Percentiles rank a stretch among this genome's conserved stretches.
Evolutionary conservation across 805 yeast genomes (phyloP).

Genomic region (Lachancea mirantina): DNA sequence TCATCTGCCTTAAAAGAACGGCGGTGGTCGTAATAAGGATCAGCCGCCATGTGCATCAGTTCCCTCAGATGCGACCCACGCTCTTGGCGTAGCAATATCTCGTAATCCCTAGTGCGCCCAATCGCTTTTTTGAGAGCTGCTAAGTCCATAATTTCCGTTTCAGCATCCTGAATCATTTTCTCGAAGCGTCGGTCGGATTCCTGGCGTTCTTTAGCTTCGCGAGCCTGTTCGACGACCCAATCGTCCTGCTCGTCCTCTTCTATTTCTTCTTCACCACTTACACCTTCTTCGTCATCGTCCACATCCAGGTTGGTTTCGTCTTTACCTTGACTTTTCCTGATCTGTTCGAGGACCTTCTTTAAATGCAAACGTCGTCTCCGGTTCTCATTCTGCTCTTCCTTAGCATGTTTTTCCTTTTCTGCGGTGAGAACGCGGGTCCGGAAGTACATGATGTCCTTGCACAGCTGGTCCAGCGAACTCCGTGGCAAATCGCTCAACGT

Average conservation of each 20-base stretch:
- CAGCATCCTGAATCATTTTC: no score
- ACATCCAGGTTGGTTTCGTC: constrained; percentile 5
- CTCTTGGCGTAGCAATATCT: constrained; percentile 11
- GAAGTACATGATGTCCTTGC: constrained; percentile 46
- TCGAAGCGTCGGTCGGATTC: constrained; percentile 13
- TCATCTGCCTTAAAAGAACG: constrained; percentile 22
- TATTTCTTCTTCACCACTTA: constrained; percentile 11
- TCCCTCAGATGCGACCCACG: constrained; percentile 20
- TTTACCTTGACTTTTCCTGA: constrained; percentile 15
- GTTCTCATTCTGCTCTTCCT: constrained; percentile 31
- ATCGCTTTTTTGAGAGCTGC: constrained; percentile 12
- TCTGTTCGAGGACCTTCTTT: constrained; percentile 24
- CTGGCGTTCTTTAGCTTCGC: constrained; percentile 10
- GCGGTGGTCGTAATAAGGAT: constrained; percentile 23
- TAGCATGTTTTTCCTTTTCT: constrained; percentile 44
- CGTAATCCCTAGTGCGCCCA: constrained; percentile 15
- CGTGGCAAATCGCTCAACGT: constrained; percentile 27
- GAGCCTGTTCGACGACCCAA: constrained; percentile 12
- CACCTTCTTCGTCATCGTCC: constrained; percentile 11
- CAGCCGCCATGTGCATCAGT: constrained; percentile 17
- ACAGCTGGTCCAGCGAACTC: constrained; percentile 23
- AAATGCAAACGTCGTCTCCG: constrained; percentile 21
- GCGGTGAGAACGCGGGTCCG: constrained; percentile 46
- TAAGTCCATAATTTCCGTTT: constrained; percentile 14
- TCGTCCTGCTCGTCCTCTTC: constrained; percentile 14